Evolutionary conservation across 305 asterid species (phyloP).

Genomic region (Rubia occidens): DNA sequence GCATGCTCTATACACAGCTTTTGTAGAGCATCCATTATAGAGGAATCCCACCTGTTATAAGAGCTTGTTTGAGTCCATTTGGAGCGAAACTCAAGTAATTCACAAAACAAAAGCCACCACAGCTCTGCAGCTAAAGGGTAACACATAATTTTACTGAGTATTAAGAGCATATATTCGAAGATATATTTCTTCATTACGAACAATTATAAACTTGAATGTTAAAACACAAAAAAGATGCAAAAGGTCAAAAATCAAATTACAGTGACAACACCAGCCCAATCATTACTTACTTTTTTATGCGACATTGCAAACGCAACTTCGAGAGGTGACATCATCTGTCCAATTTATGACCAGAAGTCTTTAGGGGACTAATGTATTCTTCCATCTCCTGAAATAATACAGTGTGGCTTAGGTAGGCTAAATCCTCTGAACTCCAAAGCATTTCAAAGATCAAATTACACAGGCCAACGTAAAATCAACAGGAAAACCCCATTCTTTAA

Average conservation of each 20-base stretch:
- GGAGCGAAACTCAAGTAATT: constrained; percentile 95
- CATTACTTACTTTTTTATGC: constrained; percentile 75
- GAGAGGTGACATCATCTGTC: constrained; percentile 65
- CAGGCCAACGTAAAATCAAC: neutral
- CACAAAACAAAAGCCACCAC: constrained; percentile 88
- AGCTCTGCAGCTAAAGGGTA: constrained; percentile 54
- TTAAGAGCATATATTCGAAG: neutral
- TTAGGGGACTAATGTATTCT: constrained; percentile 63
- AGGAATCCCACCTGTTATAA: constrained; percentile 88
- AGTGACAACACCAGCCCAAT: neutral
- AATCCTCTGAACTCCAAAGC: neutral
- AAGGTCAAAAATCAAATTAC: neutral
- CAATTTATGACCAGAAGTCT: constrained; percentile 63
- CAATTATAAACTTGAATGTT: neutral
- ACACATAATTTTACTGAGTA: neutral
- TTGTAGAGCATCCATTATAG: constrained; percentile 59
- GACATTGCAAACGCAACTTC: constrained; percentile 69
- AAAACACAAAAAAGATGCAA: neutral
- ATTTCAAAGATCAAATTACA: neutral
- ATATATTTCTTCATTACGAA: neutral
- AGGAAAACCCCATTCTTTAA: constrained; percentile 8
- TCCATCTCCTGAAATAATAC: constrained; percentile 68
- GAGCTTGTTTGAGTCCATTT: constrained; percentile 80
- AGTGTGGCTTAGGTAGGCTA: neutral
- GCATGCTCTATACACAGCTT: constrained; percentile 72